These are phyloP conservation scores for Geosmithia putterillii DNA, from an alignment of 2,329 filamentous ascomycete genomes.

Conservation along the genomic window DNA sequence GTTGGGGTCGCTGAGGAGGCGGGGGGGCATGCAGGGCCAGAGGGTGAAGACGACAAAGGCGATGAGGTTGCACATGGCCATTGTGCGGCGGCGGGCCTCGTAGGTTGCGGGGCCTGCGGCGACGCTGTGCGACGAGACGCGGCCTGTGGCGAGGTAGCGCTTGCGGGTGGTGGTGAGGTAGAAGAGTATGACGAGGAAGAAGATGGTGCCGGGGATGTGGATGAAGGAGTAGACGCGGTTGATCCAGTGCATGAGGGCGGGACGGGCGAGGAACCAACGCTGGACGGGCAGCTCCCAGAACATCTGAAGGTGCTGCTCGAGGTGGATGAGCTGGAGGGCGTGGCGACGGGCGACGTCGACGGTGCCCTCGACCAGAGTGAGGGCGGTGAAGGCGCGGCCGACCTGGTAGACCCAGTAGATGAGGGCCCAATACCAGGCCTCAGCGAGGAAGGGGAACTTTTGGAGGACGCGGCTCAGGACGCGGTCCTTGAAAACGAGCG, in stretches of 20 bases:
- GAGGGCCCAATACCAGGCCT: constrained; percentile 67
- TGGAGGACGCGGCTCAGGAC: constrained; percentile 10
- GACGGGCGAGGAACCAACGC: constrained; percentile 32
- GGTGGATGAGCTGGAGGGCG: constrained; percentile 52
- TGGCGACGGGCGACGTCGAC: constrained; percentile 57
- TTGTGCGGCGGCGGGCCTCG: constrained; percentile 42
- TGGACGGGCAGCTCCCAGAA: constrained; percentile 56
- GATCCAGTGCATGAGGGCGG: constrained; percentile 51
- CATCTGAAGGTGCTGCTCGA: constrained; percentile 52
- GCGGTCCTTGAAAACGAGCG: constrained; percentile 17
- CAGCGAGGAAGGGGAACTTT: constrained; percentile 57
- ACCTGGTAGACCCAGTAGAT: constrained; percentile 74
- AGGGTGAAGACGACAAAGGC: constrained; percentile 50
- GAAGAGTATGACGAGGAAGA: constrained; percentile 52
- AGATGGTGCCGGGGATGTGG: constrained; percentile 64
- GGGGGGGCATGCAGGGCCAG: constrained; percentile 53
- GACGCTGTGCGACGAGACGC: constrained; percentile 14
- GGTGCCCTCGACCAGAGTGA: constrained; percentile 55
- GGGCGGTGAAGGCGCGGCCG: constrained; percentile 57
- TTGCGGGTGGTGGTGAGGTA: constrained; percentile 56
- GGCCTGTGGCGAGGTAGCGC: constrained; percentile 18
- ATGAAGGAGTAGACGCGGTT: constrained; percentile 68
- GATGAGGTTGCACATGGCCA: constrained; percentile 49
- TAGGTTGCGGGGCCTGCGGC: constrained; percentile 34
- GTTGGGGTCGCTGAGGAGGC: constrained; percentile 41